Base-by-base conservation (phyloP, 805 yeast genomes). In the Ogataea thermomethanolica region DNA sequence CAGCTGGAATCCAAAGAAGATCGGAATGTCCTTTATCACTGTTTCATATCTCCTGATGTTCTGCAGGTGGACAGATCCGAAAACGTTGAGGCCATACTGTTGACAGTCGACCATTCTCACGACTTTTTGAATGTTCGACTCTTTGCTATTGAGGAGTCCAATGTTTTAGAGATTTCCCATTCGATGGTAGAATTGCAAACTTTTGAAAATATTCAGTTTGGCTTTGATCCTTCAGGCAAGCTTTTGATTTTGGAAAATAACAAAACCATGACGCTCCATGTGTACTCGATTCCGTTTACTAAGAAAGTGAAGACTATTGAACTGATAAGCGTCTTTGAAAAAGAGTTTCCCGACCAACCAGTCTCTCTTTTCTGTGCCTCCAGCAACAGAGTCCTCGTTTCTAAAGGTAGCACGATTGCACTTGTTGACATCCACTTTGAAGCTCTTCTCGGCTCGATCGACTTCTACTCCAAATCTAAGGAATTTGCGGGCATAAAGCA, bases 401-500 rank as follows among this genome's bases (percentile, higher is more conserved):
- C 76, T 0, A 55, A 59, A 38, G 65, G 64, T 22, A 60, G 65
- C 44, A 61, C 66, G 37, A 53, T 75, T 25, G 64, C 66, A 28
- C 55, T 76, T 36, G 48, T 76, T 35, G 78, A 75, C 51, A 58
- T 68, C 47, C 66, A 67, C 44, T 72, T 57, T 46, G 66, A 66
- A 33, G 66, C 76, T 35, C 50, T 71, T 11, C 40, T 62, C 10
- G 55, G 63, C 7, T 44, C 48, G 7, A 40, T 58, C 10, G 64
- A 61, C 41, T 40, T 60, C 7, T 58, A 59, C 36, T 35, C 62
- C 8, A 58, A 60, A 37, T 51, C 64, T 3, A 61, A 61, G 35
- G 38, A 39, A 8, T 12, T 29, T n/a, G 38, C 43, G 21, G 41
- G 44, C 13, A 21, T 37, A 3, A 58, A 55, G 32, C 45, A 48